These are phyloP conservation scores for Cryptococcus maquisensis DNA, from an alignment of 1,284 basidiomycete species.

Conservation along the genomic window DNA sequence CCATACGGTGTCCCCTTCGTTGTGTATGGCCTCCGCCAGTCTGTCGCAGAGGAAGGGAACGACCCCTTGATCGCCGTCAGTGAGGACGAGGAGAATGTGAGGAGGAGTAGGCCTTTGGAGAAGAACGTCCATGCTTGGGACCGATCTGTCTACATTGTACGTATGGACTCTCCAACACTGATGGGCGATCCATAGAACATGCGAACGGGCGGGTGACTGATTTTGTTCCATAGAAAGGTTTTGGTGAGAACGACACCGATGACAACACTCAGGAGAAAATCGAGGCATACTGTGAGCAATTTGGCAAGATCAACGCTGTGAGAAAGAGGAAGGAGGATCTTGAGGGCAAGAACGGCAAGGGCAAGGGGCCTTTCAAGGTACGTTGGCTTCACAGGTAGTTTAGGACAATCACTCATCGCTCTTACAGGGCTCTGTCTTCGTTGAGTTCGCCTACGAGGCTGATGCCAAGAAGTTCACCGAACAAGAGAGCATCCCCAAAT, in stretches of 20 bases:
- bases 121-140: slow-evolving; percentile 64
- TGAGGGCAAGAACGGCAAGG: slow-evolving; percentile 30
- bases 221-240: slow-evolving; percentile 67
- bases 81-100: slow-evolving; percentile 66
- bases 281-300: slow-evolving; percentile 77
- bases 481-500: slow-evolving; percentile 72
- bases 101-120: slow-evolving; percentile 66
- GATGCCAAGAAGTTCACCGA: slow-evolving; percentile 72
- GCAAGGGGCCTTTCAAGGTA: slow-evolving; percentile 35
- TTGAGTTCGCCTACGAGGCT: slow-evolving; percentile 75
- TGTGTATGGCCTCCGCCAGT: slow-evolving; percentile 59
- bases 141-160: slow-evolving; percentile 75
- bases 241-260: slow-evolving; percentile 61
- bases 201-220: slow-evolving; percentile 3
- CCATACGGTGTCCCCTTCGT: slow-evolving; percentile 63
- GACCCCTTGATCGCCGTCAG: slow-evolving; percentile 67
- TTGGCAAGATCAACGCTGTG: slow-evolving; percentile 75
- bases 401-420: slow-evolving; percentile 3
- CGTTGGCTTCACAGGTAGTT: slow-evolving; percentile 3
- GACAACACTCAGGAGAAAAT: slow-evolving; percentile 66
- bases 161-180: slow-evolving; percentile 47
- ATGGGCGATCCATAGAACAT: neutral
- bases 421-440: slow-evolving; percentile 80
- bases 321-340: slow-evolving; percentile 69
- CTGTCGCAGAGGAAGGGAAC: slow-evolving; percentile 34